Conservation (phyloP, 1,284 basidiomycete genomes). For the Microbotryum lychnidis-dioicae region DNA sequence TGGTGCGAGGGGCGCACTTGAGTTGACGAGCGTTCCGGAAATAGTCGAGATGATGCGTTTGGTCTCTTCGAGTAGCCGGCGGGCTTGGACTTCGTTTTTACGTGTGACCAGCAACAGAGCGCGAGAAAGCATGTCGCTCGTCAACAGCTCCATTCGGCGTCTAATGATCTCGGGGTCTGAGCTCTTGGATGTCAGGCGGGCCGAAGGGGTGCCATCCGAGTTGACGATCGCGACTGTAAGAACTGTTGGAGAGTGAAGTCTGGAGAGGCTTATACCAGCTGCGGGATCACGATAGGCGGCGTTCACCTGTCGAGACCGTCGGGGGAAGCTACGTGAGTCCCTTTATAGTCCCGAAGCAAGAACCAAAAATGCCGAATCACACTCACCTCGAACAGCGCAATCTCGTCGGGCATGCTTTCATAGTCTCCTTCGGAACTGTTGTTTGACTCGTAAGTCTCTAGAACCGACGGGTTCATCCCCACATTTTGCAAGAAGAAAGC, state of each 20-base stretch:
- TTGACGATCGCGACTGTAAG: slow-evolving; percentile 72
- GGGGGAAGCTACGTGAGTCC: slow-evolving; percentile 77
- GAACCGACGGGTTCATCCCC: slow-evolving; percentile 45
- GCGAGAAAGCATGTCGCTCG: slow-evolving; percentile 89
- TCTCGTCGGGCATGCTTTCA: slow-evolving; percentile 73
- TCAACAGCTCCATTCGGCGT: slow-evolving; percentile 84
- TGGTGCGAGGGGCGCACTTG: not conserved
- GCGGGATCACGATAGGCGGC: slow-evolving; percentile 84
- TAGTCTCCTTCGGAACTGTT: slow-evolving; percentile 30
- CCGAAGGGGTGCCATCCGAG: slow-evolving; percentile 43
- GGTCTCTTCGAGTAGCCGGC: slow-evolving; percentile 78
- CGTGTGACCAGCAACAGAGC: slow-evolving; percentile 78
- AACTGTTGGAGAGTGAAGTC: slow-evolving; percentile 70
- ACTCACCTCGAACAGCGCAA: slow-evolving; percentile 47
- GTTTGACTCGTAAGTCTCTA: slow-evolving; percentile 46
- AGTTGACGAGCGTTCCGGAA: slow-evolving; percentile 14
- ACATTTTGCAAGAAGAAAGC: slow-evolving; percentile 34
- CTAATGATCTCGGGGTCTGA: slow-evolving; percentile 76
- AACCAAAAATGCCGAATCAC: not conserved
- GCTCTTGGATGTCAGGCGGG: slow-evolving; percentile 35
- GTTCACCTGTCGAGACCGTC: slow-evolving; percentile 50
- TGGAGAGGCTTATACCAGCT: slow-evolving; percentile 66
- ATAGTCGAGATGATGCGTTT: slow-evolving; percentile 60
- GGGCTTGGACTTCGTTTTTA: slow-evolving; percentile 75
- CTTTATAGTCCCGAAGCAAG: slow-evolving; percentile 31